A percentile compares a stretch with the other conserved stretches of the same genome.
Conservation (phyloP, 2,329 filamentous ascomycete genomes). For the Phoma sp. region DNA sequence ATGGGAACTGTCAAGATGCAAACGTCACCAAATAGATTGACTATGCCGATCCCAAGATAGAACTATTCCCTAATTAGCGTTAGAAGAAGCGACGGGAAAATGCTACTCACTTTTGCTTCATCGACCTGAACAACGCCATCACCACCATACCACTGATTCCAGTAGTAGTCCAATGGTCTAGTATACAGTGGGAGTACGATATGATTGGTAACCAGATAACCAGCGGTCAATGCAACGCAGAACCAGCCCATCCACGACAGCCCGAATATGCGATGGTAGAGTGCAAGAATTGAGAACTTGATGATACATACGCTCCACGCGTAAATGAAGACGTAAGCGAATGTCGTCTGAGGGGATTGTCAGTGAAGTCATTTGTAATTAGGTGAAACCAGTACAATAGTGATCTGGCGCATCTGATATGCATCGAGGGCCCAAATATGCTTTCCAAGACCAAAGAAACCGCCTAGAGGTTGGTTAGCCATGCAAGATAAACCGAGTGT, state of each 20-base stretch:
- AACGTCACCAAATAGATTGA: conserved; percentile 35
- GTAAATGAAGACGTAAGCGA: conserved; percentile 37
- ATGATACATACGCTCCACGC: conserved; percentile 37
- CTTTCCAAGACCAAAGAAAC: conserved; percentile 34
- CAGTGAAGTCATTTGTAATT: not conserved
- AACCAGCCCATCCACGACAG: conserved; percentile 33
- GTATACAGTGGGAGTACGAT: conserved; percentile 30
- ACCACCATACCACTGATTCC: conserved; percentile 29
- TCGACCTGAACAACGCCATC: conserved; percentile 25
- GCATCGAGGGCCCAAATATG: conserved; percentile 33
- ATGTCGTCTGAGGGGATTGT: conserved; percentile 29
- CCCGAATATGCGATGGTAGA: conserved; percentile 39
- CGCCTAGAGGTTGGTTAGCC: conserved; percentile 17
- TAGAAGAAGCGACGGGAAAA: no score
- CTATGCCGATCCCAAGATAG: conserved; percentile 33
- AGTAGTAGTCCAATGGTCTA: conserved; percentile 27
- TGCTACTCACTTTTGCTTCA: conserved; percentile 26
- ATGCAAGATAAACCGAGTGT: no score
- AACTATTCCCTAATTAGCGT: conserved; percentile 22
- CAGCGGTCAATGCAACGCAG: conserved; percentile 25
- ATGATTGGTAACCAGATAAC: conserved; percentile 30
- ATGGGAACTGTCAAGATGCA: conserved; percentile 24
- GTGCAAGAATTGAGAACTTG: conserved; percentile 36
- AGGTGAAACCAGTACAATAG: conserved; percentile 21
- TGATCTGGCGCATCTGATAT: conserved; percentile 36